These are phyloP conservation scores for Betula pendula DNA, from an alignment of 306 rosid genomes.

Conservation along the genomic window DNA sequence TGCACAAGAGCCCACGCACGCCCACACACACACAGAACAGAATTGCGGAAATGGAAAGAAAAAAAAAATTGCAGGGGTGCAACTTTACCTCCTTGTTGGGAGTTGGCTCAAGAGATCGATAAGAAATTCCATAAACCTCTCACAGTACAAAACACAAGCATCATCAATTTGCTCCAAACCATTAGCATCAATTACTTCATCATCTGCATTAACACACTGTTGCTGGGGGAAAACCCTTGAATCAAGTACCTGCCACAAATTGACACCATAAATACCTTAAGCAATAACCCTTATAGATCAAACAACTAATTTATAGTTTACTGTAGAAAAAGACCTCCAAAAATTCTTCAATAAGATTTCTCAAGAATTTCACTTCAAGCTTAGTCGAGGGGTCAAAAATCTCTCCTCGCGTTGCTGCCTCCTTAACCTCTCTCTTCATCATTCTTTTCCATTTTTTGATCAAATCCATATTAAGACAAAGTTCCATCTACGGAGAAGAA, in stretches of 20 bases:
- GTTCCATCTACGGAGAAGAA: constrained; percentile 71
- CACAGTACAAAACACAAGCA: constrained; percentile 93
- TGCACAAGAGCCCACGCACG: neutral
- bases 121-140: constrained; percentile 97
- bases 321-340: constrained; percentile 58
- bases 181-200: constrained; percentile 42
- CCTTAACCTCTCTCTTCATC: constrained; percentile 67
- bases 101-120: constrained; percentile 97
- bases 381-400: constrained; percentile 57
- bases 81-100: constrained; percentile 84
- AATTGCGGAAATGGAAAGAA: neutral
- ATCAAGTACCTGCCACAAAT: constrained; percentile 67
- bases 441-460: constrained; percentile 96
- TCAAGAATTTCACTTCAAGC: constrained; percentile 78
- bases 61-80: neutral
- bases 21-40: neutral
- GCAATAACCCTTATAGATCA: constrained; percentile 4
- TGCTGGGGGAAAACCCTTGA: constrained; percentile 56
- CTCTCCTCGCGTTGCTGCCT: constrained; percentile 62
- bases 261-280: constrained; percentile 4
- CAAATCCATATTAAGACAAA: constrained; percentile 77
- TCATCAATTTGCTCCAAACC: constrained; percentile 50
- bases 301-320: constrained; percentile 21
- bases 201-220: constrained; percentile 38
- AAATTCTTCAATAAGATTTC: constrained; percentile 85